Conservation (phyloP, 2,329 filamentous ascomycete genomes). For the Chalaropsis ovoidea region DNA sequence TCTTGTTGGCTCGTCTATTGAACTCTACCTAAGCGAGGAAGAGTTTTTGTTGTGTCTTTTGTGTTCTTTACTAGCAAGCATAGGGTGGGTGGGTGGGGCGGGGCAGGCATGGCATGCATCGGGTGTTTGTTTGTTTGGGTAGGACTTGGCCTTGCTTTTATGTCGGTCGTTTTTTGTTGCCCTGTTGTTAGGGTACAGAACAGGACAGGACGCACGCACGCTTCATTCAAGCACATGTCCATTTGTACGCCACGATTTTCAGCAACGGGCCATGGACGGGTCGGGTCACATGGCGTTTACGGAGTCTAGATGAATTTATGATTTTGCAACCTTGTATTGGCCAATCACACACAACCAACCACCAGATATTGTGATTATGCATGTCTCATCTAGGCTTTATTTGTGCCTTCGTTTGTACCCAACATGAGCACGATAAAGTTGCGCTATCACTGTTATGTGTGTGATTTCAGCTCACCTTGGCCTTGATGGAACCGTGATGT, state of each 20-base stretch:
- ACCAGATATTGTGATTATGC: not conserved
- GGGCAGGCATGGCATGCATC: too few relatives aligned
- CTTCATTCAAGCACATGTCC: too few relatives aligned
- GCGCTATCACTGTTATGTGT: not conserved
- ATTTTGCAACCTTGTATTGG: not conserved
- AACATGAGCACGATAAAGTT: not conserved
- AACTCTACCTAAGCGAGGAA: constrained; percentile 19
- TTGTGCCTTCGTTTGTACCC: not conserved
- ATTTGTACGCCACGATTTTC: not conserved
- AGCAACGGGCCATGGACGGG: not conserved
- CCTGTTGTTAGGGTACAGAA: not conserved
- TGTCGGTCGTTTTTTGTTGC: not conserved
- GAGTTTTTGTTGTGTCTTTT: not conserved
- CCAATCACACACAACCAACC: constrained; percentile 4
- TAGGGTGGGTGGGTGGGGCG: not conserved
- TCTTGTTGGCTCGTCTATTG: constrained; percentile 66
- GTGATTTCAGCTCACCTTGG: not conserved
- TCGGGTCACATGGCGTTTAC: constrained; percentile 8
- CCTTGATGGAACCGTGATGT: not conserved
- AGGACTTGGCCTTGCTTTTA: not conserved
- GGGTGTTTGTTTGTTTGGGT: not conserved
- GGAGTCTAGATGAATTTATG: constrained; percentile 11
- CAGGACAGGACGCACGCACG: too few relatives aligned
- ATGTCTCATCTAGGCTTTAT: not conserved
- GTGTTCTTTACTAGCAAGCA: constrained; percentile 7